Evolutionary conservation across 2,329 filamentous ascomycete genomes (phyloP), one percentile per base, ranked within the genome.

Genomic region (Fusarium caatingaense): DNA sequence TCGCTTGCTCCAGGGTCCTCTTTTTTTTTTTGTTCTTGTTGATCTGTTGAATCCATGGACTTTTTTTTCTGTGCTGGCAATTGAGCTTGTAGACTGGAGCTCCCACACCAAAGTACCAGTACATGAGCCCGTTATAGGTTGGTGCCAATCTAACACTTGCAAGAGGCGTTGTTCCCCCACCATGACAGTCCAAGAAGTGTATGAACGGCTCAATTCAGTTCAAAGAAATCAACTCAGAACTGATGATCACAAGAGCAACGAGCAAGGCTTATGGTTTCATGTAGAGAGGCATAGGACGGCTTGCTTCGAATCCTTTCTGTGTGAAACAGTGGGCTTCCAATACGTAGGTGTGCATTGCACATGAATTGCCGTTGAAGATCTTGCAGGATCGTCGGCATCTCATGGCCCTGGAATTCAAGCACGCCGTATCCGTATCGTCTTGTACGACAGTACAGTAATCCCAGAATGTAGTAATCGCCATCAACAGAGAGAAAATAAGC

Each of bases 1-100:
- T 62, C 51, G 66, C 45, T 69, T 64, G 64, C 68, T 48, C 50
- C 66, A 60, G 73, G 73, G 59, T 68, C 71, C 72, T 69, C 68
- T 66, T 70, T 71, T 71, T 69, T 66, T 71, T 58, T 69, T 66
- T 71, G 56, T 65, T 72, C 64, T 72, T 68, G 73, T 73, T 75
- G 73, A 76, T 73, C 73, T 76, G 74, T 76, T 76, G 74, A 76
- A 76, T 75, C 64, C 55, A 64, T 63, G 64, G 66, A 63, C 57
- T 63, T 58, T 62, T 57, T 64, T 47, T 45, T 46, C 45, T 34
- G 41, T 61, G 37, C 37, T 68, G 56, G 41, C 64, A 53, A 65
- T 71, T 71, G 68, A 71, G 68, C 64, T 71, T 71, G 67, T 64
- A 57, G 63, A 66, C 37, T 66, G 48, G 60, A 68, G 58, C 63